These are phyloP conservation scores for Globisporangium canariense DNA, from an alignment of 352 stramenopile species.

Conservation along the genomic window DNA sequence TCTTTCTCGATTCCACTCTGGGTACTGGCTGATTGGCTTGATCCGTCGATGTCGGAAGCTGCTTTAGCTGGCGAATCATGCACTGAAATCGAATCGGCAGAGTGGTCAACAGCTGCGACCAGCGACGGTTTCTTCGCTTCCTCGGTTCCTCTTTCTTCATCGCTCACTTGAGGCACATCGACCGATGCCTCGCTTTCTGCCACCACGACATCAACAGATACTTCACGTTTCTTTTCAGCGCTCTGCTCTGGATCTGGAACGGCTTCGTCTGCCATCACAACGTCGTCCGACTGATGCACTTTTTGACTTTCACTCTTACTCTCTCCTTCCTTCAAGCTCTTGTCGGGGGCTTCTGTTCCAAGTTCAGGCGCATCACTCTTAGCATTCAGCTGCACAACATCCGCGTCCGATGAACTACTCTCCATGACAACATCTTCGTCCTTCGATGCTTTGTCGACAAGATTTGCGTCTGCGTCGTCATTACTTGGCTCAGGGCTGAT, in stretches of 20 bases:
- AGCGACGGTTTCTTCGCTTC: not conserved
- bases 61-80: not conserved
- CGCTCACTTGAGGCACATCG: not conserved
- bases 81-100: not conserved
- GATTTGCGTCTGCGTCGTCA: not conserved
- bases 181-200: not conserved
- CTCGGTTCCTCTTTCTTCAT: not conserved
- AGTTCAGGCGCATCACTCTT: not conserved
- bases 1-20: not conserved
- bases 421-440: slow-evolving; percentile 5
- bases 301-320: not conserved
- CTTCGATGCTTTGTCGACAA: not conserved
- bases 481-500: not conserved
- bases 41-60: not conserved
- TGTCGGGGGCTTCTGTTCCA: not conserved
- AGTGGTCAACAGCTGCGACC: not conserved
- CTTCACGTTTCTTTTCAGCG: not conserved
- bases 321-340: not conserved
- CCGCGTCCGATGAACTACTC: not conserved
- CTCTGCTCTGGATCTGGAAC: not conserved
- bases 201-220: not conserved
- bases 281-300: not conserved
- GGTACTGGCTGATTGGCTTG: not conserved
- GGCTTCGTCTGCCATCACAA: slow-evolving; percentile 1
- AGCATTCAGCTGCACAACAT: not conserved